Percentiles rank a stretch among this genome's conserved stretches.
Evolutionary conservation across 768 basidiomycete species (phyloP).

Genomic region (Scleroderma citrinum): DNA sequence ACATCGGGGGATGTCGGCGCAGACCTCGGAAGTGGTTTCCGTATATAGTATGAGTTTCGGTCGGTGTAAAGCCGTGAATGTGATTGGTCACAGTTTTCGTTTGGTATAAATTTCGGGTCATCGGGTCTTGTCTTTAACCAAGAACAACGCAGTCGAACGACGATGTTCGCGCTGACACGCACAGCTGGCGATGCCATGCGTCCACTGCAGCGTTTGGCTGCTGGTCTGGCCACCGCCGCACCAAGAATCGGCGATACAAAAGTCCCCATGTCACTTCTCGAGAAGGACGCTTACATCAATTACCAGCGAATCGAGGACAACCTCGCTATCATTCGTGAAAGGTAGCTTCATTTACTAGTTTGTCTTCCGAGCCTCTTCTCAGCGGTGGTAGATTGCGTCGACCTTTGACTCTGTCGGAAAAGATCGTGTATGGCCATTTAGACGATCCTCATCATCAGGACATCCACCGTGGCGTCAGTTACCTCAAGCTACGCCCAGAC

Average conservation of each 20-base stretch:
- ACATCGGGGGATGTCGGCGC: not conserved
- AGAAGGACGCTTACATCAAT: constrained; percentile 82
- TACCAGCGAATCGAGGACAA: constrained; percentile 98
- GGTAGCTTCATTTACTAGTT: constrained; percentile 40
- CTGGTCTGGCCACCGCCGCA: constrained; percentile 77
- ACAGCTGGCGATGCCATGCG: constrained; percentile 50
- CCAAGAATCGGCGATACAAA: constrained; percentile 84
- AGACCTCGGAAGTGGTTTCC: not conserved
- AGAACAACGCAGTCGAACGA: constrained; percentile 22
- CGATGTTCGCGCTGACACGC: constrained; percentile 60
- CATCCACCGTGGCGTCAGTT: constrained; percentile 86
- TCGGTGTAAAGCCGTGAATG: not conserved
- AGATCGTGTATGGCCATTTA: constrained; percentile 96
- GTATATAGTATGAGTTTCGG: not conserved
- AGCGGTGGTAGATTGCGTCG: constrained; percentile 55
- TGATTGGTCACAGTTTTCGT: constrained; percentile 17
- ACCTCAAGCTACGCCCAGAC: constrained; percentile 96
- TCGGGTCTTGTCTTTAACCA: constrained; percentile 13
- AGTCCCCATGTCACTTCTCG: constrained; percentile 83
- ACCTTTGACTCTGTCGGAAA: constrained; percentile 91
- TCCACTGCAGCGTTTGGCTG: constrained; percentile 45
- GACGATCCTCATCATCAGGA: constrained; percentile 91
- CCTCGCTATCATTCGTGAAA: constrained; percentile 77
- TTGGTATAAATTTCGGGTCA: constrained; percentile 17
- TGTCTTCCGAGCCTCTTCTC: not conserved